Evolutionary conservation across 2,329 filamentous ascomycete species (phyloP), one percentile per base, ranked within the genome.

Genomic region (Alternaria hordeiaustralica): DNA sequence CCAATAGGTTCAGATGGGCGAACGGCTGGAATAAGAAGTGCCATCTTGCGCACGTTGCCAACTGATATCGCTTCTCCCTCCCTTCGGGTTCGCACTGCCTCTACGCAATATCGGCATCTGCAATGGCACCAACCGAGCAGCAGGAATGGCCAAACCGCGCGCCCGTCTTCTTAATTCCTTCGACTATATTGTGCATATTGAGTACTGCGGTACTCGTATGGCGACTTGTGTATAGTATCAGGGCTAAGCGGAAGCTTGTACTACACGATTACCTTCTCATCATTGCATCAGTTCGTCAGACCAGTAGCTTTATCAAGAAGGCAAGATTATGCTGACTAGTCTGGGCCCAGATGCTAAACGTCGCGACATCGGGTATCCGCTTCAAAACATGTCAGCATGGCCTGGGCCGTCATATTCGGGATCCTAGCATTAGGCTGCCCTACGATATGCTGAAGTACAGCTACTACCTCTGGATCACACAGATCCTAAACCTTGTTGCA

Each of bases 401-500:
- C 4, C 69, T 66, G 21, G 72, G 73, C 12, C 66, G 72, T 43
- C 71, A 74, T 36, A 69, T 74, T 25, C 20, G n/a, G 2, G 71
- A 76, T 47, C 71, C 72, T 3, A 68, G 64, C 25, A 71, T 73
- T 43, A 66, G 23, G 15, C 60, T 69, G 28, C 66, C 69, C 6
- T 18, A 64, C 11, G 67, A 72, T 20, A 45, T 74, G 9, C 6
- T 61, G 4, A 11, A 61, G 2, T 75, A 75, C 58, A 70, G 58
- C 25, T 72, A 73, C 51, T 69, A 66, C 59, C 47, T 73, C 7
- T 75, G 61, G 63, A 58, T 74, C 15, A 64, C 60, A 5, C 68
- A 75, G 28, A 51, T 74, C 25, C 55, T 72, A 57, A 77, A 76
- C 46, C 49, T 75, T n/a, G 61, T 72, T n/a, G 73, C 64, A 10